Conservation (phyloP, 2,329 filamentous ascomycete species). For the Exophiala oligosperma region DNA sequence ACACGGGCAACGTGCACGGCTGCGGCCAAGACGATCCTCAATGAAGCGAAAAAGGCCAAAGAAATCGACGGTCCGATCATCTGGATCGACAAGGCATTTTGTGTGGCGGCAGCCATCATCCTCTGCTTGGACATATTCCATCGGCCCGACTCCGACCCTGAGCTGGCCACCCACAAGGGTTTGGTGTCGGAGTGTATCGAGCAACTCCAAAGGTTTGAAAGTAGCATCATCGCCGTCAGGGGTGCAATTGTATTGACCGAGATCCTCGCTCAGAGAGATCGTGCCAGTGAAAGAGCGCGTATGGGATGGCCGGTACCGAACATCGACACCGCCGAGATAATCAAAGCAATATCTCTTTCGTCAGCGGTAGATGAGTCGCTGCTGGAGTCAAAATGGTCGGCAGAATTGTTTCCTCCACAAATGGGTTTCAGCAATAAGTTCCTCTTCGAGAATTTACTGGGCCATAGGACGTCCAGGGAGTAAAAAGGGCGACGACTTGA, state of each 20-base stretch:
- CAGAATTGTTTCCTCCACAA: constrained; percentile 26
- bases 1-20: constrained; percentile 44
- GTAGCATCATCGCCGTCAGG: constrained; percentile 28
- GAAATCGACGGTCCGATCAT: constrained; percentile 41
- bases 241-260: constrained; percentile 27
- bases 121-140: constrained; percentile 42
- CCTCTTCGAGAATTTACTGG: constrained; percentile 26
- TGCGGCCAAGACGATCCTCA: constrained; percentile 43
- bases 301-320: not conserved
- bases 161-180: constrained; percentile 25
- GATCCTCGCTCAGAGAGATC: constrained; percentile 27
- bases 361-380: constrained; percentile 12
- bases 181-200: constrained; percentile 26
- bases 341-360: not conserved
- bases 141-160: constrained; percentile 27
- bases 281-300: constrained; percentile 16
- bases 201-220: constrained; percentile 26
- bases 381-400: constrained; percentile 20
- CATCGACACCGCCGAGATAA: too few species aligned
- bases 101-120: constrained; percentile 42
- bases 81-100: constrained; percentile 46
- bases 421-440: constrained; percentile 28
- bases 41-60: constrained; percentile 38
- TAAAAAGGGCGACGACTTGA: too few species aligned
- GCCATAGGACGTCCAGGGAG: constrained; percentile 14